Evolutionary conservation across 2,329 filamentous ascomycete genomes (phyloP), one percentile per base, ranked within the genome.

Genomic region (Hypoxylon sp.): DNA sequence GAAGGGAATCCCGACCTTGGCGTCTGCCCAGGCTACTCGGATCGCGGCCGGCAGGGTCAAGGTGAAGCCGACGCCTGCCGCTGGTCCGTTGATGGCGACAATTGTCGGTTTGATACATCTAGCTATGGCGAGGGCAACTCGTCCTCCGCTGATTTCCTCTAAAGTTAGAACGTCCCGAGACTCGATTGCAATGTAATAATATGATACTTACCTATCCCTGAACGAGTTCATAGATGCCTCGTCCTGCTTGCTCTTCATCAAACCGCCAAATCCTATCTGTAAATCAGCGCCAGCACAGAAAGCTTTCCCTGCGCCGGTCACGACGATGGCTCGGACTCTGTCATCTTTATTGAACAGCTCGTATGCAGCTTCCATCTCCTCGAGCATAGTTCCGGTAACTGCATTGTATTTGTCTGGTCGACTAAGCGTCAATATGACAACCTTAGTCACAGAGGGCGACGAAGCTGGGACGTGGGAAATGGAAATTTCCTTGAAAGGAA

Each of bases 11-110:
- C 41, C 41, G 9, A 45, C 41, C 41, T 45, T 45, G 5, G 41
- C 41, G 21, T 45, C 41, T 23, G n/a, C 3, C 41, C 41, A 45
- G 41, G 41, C 41, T 45, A 45, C 41, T 45, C 41, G 41, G 41
- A 45, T 45, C 17, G 41, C 17, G 11, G 41, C 41, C 1, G 41
- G 41, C 3, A 45, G 41, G 17, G 41, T 45, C 7, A 45, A 19
- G 17, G 41, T 45, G 41, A 45, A 45, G n/a, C 41, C 41, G 21
- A 45, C 21, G 2, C 41, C 41, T 23, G 21, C 41, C 17, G 41
- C 41, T 45, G 41, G 21, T 11, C 41, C 41, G n/a, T 45, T 23
- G 41, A 45, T 23, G 17, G 41, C 41, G 17, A 45, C 41, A 3
- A 45, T 45, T 19, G 41, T 45, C 41, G 41, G 41, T 45, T 45